Evolutionary conservation across 1,284 basidiomycete species (phyloP), one percentile per base, ranked within the genome.

Genomic region (Marasmius fiardii): DNA sequence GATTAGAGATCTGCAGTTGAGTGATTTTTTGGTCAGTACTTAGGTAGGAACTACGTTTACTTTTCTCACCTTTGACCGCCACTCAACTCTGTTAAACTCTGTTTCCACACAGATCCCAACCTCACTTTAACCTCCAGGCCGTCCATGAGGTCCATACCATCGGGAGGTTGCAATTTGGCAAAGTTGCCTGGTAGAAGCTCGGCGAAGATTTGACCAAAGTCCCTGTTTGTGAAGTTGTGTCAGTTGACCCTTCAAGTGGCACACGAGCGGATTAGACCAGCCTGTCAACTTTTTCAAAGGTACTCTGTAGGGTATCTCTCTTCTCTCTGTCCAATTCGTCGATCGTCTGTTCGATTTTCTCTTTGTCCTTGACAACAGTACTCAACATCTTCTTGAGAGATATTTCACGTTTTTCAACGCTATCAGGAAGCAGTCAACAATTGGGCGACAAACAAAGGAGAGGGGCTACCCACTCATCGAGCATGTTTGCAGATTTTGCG

Each of bases 41-140:
- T 23, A 8, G 52, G 58, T 35, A 23, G 8, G 26, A 26, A 57
- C 31, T 21, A 35, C 52, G 16, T 71, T 83, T n/a, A n/a, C n/a
- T n/a, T n/a, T n/a, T n/a, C n/a, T 58, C 58, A 93, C 92, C 97
- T 80, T 79, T 99, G 97, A 16, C 97, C 97, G 60, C 97, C 97
- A 64, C 93, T 95, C 51, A 99, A 79, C 70, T 99, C 97, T 0
- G 96, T 99, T 66, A 99, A 77, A 67, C 90, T 94, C 65, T 95
- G 92, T 71, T 99, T 99, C 97, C 97, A 99, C 0, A 99, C 93
- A 21, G 79, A 84, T 2, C 97, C 97, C 1, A 99, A 82, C 58
- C 86, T 86, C 28, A 99, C 97, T 68, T 98, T 98, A 71, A 99
- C 95, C 70, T 99, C 97, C 6, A 99, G 81, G 16, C 97, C 97